A percentile compares a stretch with the other conserved stretches of the same genome.
Evolutionary conservation across 371 early-diverging fungal genomes (phyloP).

Genomic region (Mucor plumbeus): DNA sequence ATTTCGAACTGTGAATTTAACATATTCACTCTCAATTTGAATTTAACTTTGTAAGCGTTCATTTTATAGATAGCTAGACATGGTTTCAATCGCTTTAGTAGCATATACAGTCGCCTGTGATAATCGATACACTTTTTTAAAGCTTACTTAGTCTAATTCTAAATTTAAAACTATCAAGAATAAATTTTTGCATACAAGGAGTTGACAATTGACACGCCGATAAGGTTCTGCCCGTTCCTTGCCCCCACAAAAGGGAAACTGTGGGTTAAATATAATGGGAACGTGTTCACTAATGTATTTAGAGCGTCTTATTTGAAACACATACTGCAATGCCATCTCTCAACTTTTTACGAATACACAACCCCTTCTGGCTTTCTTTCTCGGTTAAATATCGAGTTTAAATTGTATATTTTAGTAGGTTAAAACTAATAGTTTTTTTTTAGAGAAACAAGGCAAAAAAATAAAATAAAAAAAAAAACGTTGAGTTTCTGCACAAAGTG

Average conservation of each 20-base stretch:
- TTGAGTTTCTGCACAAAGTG: not conserved
- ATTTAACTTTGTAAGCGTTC: too few species aligned
- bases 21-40: too few species aligned
- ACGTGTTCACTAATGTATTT: not conserved
- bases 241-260: slow-evolving; percentile 1
- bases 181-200: too few species aligned
- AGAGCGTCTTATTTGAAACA: not conserved
- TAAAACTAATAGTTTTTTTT: not conserved
- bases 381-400: not conserved
- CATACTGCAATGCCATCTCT: not conserved
- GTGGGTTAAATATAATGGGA: slow-evolving; percentile 1
- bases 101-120: too few species aligned
- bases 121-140: too few species aligned
- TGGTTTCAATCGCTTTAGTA: too few species aligned
- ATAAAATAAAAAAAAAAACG: not conserved
- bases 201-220: not conserved
- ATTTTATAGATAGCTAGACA: too few species aligned
- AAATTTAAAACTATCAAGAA: too few species aligned
- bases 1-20: too few species aligned
- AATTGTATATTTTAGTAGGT: not conserved
- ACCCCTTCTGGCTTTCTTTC: not conserved
- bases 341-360: not conserved
- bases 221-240: not conserved
- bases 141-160: too few species aligned
- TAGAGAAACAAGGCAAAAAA: not conserved